Conservation (phyloP, 164 flowering plant species). For the Liquidambar formosana region DNA sequence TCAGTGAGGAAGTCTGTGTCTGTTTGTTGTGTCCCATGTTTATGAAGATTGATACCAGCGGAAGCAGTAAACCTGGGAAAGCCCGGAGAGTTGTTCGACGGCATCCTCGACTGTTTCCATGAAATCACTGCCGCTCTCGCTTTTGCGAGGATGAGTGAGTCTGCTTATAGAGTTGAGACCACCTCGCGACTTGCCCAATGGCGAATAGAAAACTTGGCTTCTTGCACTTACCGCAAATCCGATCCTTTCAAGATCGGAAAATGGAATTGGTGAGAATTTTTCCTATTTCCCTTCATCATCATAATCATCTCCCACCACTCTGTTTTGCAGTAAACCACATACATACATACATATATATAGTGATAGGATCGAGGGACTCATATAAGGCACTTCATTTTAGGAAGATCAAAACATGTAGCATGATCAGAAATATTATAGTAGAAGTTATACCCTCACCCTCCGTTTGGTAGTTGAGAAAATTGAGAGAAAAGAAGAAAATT, state of each 20-base stretch:
- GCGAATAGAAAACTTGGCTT: constrained; percentile 76
- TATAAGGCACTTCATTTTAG: too few species aligned
- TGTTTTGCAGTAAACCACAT: neutral
- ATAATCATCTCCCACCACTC: neutral
- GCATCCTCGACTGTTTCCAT: constrained; percentile 85
- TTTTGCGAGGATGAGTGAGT: constrained; percentile 75
- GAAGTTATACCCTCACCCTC: too few species aligned
- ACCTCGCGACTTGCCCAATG: constrained; percentile 94
- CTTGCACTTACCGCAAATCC: constrained; percentile 86
- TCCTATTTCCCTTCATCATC: neutral
- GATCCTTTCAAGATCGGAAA: constrained; percentile 92
- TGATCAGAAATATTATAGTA: too few species aligned
- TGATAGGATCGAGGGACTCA: too few species aligned
- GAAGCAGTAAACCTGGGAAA: constrained; percentile 74
- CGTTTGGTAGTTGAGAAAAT: too few species aligned
- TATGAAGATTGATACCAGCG: constrained; percentile 18
- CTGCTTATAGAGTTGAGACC: constrained; percentile 82
- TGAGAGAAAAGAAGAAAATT: too few species aligned
- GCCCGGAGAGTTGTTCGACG: constrained; percentile 54
- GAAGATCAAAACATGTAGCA: too few species aligned
- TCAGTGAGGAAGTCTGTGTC: neutral
- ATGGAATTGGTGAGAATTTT: constrained; percentile 78
- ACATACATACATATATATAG: too few species aligned
- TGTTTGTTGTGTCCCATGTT: constrained; percentile 6
- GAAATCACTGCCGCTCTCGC: constrained; percentile 76